Base-by-base conservation (phyloP, 805 yeast genomes). In the Wickerhamomyces tratensis region DNA sequence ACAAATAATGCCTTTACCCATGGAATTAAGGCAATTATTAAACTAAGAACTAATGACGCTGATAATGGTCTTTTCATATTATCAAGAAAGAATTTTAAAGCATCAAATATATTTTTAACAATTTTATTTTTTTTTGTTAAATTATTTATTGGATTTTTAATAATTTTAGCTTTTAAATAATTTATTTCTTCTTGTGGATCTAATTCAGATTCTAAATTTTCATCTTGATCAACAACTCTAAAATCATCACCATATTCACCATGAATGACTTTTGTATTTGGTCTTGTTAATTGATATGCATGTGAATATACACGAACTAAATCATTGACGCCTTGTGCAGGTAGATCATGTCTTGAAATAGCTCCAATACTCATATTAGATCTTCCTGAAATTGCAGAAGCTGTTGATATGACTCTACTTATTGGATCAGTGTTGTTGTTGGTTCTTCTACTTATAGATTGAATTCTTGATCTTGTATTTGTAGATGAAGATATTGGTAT, bases 1-100 rank as follows among this genome's bases (percentile, higher is more conserved):
- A 79, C 81, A 54, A 86, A 86, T 13, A 86, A 65, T 0, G 89
- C 85, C 49, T 82, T 80, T 5, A 83, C 73, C 75, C 96, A 93
- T 1, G 97, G 96, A 25, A 93, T 75, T 82, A 91, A 84, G 5
- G 93, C 77, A 15, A 86, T 67, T 1, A 69, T 66, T 38, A 91
- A 64, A 0, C 89, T 74, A 0, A 78, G 38, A 10, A 88, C 71
- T 25, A 88, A 71, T 1, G 95, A 66, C 27, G 84, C 48, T 2
- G 95, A 80, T 33, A 80, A 79, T 1, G 97, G 97, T 41, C 86
- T 74, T 39, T 68, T 54, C 49, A 82, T 76, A 57, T 82, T 84
- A 44, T 75, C 72, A 5, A 64, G 25, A 41, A 70, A 58, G 46
- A 63, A 68, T 2, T 51, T 46, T 53, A 58, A 7, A 56, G 27